Conservation (phyloP, 352 stramenopile genomes). For the Phytophthora hybrid region DNA sequence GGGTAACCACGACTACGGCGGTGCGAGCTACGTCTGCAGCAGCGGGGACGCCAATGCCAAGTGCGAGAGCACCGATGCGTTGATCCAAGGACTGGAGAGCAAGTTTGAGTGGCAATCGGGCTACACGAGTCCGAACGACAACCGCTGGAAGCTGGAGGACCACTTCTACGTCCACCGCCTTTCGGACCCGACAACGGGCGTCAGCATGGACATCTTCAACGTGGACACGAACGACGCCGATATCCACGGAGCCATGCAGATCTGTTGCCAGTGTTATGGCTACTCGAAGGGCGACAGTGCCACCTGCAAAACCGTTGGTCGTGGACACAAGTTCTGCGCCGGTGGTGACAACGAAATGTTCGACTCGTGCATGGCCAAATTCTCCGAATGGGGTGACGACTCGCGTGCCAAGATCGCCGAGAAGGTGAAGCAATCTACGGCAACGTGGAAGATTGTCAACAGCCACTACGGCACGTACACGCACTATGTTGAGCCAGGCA, state of each 20-base stretch:
- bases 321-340: constrained; percentile 21
- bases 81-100: constrained; percentile 23
- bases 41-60: constrained; percentile 17
- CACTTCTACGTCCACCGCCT: constrained; percentile 3
- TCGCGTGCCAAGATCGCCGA: constrained; percentile 19
- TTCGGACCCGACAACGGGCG: background rate
- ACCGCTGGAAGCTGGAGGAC: background rate
- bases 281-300: constrained; percentile 38
- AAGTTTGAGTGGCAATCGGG: constrained; percentile 26
- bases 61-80: constrained; percentile 8
- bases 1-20: constrained; percentile 30
- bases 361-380: constrained; percentile 21
- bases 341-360: constrained; percentile 28
- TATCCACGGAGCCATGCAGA: constrained; percentile 78
- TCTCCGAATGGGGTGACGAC: constrained; percentile 19
- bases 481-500: constrained; percentile 27
- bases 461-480: constrained; percentile 26
- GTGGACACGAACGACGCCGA: background rate
- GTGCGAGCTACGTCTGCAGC: constrained; percentile 27
- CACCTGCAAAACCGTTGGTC: constrained; percentile 6
- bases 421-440: constrained; percentile 30
- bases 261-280: constrained; percentile 91
- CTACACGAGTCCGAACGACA: constrained; percentile 4
- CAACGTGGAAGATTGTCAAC: constrained; percentile 36
- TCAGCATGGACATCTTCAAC: background rate